phyloP scores from a whole-genome alignment of 345 rosid genomes.

The Erucastrum elatum region DNA sequence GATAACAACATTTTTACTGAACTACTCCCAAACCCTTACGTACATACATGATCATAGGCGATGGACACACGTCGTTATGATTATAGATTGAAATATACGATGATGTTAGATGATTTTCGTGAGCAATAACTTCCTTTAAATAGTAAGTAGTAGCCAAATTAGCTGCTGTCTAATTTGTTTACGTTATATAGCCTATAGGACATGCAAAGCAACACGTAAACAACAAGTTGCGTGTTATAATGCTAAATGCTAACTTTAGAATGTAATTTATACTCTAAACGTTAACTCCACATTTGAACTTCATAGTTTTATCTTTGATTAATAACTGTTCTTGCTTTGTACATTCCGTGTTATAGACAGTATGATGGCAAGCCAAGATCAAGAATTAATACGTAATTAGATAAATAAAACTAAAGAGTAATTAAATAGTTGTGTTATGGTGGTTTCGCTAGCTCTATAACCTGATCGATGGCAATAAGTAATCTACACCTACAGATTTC shows the following conservation, averaged over 20 bases:
- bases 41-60: not conserved
- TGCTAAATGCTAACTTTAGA: no score
- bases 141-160: not conserved
- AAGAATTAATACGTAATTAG: not conserved
- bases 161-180: not conserved
- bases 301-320: no score
- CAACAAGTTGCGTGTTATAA: not conserved
- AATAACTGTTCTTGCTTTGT: no score
- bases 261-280: not conserved
- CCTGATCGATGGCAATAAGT: no score
- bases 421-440: not conserved
- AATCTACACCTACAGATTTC: not conserved
- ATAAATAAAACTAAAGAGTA: not conserved
- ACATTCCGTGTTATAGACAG: no score
- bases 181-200: not conserved
- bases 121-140: not conserved
- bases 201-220: slow-evolving; percentile 2
- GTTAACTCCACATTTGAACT: not conserved
- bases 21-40: not conserved
- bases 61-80: not conserved
- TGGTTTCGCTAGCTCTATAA: not conserved
- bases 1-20: not conserved
- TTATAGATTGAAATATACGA: not conserved
- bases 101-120: not conserved
- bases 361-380: not conserved